Evolutionary conservation across 2,329 filamentous ascomycete species (phyloP).

Genomic region (Arthrobotrys pseudoclavata): DNA sequence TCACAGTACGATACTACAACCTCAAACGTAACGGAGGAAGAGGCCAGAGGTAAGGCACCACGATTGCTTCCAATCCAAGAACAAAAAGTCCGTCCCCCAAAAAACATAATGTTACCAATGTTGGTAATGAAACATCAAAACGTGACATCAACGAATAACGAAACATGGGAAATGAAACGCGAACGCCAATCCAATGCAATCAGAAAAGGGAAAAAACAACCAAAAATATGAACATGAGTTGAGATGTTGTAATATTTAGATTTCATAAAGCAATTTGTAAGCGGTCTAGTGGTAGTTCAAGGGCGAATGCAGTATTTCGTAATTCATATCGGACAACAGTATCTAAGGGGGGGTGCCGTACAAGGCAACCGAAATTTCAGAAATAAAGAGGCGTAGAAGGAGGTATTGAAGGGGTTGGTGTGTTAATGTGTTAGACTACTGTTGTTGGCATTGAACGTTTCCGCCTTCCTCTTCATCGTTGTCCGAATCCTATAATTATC

Average conservation of each 20-base stretch:
- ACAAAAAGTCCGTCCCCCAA: conserved; percentile 1
- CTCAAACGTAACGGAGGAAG: background rate
- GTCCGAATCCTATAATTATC: conserved; percentile 76
- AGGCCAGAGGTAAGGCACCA: background rate
- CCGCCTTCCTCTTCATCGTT: conserved; percentile 75
- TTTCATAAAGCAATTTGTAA: conserved; percentile 2
- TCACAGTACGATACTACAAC: background rate
- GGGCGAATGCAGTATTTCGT: conserved; percentile 2
- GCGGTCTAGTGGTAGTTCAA: conserved; percentile 13
- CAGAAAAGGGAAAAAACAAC: background rate
- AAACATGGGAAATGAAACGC: conserved; percentile 30
- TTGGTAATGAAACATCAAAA: conserved; percentile 21
- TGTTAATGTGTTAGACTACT: conserved; percentile 68
- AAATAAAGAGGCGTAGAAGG: conserved; percentile 2
- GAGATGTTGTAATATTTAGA: conserved; percentile 33
- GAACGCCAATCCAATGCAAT: conserved; percentile 39
- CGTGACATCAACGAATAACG: conserved; percentile 16
- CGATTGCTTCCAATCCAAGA: background rate
- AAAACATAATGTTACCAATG: conserved; percentile 22
- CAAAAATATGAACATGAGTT: conserved; percentile 28
- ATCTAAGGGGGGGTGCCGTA: background rate
- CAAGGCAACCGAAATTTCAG: conserved; percentile 3
- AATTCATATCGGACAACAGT: conserved; percentile 5
- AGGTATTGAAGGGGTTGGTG: background rate
- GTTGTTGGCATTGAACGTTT: conserved; percentile 78